Evolutionary conservation across 2,329 filamentous ascomycete genomes (phyloP), one percentile per base, ranked within the genome.

Genomic region (Aspergillus texensis): DNA sequence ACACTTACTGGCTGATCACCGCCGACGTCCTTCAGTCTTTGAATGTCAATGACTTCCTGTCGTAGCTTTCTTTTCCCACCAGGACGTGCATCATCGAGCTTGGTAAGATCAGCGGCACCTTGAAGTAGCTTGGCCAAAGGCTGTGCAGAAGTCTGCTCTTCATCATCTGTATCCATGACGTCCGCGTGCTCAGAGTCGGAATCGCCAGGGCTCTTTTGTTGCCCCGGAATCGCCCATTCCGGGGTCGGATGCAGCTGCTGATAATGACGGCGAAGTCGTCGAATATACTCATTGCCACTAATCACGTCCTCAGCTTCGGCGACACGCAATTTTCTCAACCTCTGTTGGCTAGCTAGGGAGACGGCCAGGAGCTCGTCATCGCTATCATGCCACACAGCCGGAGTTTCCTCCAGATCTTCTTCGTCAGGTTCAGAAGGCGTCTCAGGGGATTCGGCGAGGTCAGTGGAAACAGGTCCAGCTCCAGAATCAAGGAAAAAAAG

Each of bases 331-430:
- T 98, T 98, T 68, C 94, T 88, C 74, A 97, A 78, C 67, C 91
- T 86, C 55, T 88, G 86, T 52, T 90, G 88, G 30, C 88, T 86
- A 4, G 92, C 91, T 45, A 99, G 84, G 16, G 94, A 98, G 56
- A 99, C 85, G 8, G 88, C 87, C 66, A 97, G 82, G 60, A 92
- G 87, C 74, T 98, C 95, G 74, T 99, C 95, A 72, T 99, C 95
- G 77, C 94, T 98, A 76, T 99, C 95, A 70, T 94, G 89, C 95
- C 95, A 99, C 26, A 82, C 77, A 2, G 80, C 78, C 12, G 72
- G 74, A n/a, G 65, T 60, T 34, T 72, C 67, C 9, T 72, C 67
- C 8, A 73, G 70, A 5, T 75, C 74, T 41, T 79, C 77, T 5
- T 76, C 74, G 3, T 75, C 75, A 46, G 76, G 73, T 24, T 78